Evolutionary conservation across 1,284 basidiomycete genomes (phyloP), one percentile per base, ranked within the genome.

Genomic region (Fomitiporia mediterranea): DNA sequence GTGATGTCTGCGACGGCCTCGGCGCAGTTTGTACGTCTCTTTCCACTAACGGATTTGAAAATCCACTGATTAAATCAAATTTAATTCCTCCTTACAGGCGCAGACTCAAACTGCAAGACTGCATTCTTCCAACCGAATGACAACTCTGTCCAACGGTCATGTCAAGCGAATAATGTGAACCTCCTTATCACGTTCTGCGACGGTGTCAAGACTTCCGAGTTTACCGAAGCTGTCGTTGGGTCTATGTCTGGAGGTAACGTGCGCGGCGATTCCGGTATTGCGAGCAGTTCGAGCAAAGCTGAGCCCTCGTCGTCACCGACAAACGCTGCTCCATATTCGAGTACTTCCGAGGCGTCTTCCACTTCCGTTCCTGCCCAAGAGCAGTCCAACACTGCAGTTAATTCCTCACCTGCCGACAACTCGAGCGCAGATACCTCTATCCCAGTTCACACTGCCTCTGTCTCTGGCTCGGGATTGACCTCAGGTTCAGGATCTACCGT

Each of bases 101-200:
- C 59, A 38, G 59, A 55, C 34, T 19, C 61, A 3, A 44, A 46
- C 37, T 78, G 76, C 57, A 28, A 54, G 4, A 62, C 59, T 1
- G 76, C 77, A 2, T 79, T 77, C 65, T 73, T 70, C 63, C 13
- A 35, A 2, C 56, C 74, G 1, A 62, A 68, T 52, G 76, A 79
- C 59, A 72, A 68, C 54, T 59, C 65, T 35, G 76, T 72, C 23
- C 77, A 78, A 59, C 70, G 70, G 11, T 66, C 63, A 23, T 79
- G 71, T 44, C 52, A 69, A 53, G 7, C 8, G 1, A 3, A 62
- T 37, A n/a, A 73, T 43, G 70, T 60, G 39, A 53, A 53, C 44
- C 44, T 60, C 7, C 51, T 56, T 23, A 56, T 60, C 50, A 60
- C 58, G 11, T 60, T 60, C 55, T 60, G 58, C 44, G n/a, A n/a